These are phyloP conservation scores for Opeltia flavorubescens DNA, from an alignment of 495 filamentous ascomycete genomes.

Conservation along the genomic window DNA sequence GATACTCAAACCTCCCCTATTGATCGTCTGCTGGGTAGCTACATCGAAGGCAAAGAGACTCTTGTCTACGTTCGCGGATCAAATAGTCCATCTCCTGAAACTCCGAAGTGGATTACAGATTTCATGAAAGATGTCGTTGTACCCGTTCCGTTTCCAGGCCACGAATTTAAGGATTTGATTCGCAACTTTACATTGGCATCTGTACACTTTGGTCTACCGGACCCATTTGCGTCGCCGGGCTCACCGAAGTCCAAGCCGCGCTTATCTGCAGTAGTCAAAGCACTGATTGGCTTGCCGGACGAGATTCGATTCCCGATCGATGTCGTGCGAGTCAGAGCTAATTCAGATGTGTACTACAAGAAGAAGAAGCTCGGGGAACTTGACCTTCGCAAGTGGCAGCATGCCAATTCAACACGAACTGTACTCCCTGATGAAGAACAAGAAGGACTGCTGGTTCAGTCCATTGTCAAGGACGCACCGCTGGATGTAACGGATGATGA, in stretches of 20 bases:
- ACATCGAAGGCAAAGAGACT: conserved; percentile 62
- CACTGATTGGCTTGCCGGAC: conserved; percentile 58
- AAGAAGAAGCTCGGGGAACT: conserved; percentile 61
- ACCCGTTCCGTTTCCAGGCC: conserved; percentile 70
- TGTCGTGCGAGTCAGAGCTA: conserved; percentile 59
- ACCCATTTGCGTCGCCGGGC: conserved; percentile 58
- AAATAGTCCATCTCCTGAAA: conserved; percentile 42
- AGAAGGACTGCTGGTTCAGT: conserved; percentile 52
- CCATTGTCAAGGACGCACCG: conserved; percentile 61
- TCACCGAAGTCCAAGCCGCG: conserved; percentile 60
- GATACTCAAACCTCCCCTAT: conserved; percentile 63
- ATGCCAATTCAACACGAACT: conserved; percentile 61
- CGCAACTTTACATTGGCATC: conserved; percentile 73
- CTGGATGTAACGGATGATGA: conserved; percentile 64
- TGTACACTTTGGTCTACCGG: conserved; percentile 70
- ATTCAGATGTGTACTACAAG: conserved; percentile 65
- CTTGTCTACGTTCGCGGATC: conserved; percentile 73
- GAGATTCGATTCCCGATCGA: conserved; percentile 75
- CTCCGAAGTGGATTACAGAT: conserved; percentile 68
- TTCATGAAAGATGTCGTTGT: conserved; percentile 70
- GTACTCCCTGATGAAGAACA: conserved; percentile 36
- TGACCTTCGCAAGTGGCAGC: conserved; percentile 67
- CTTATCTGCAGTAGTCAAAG: conserved; percentile 69
- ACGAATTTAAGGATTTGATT: conserved; percentile 64
- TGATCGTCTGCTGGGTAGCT: conserved; percentile 67